These are phyloP conservation scores for Skeletonema tropicum DNA, from an alignment of 108 stramenopile genomes.

Conservation along the genomic window DNA sequence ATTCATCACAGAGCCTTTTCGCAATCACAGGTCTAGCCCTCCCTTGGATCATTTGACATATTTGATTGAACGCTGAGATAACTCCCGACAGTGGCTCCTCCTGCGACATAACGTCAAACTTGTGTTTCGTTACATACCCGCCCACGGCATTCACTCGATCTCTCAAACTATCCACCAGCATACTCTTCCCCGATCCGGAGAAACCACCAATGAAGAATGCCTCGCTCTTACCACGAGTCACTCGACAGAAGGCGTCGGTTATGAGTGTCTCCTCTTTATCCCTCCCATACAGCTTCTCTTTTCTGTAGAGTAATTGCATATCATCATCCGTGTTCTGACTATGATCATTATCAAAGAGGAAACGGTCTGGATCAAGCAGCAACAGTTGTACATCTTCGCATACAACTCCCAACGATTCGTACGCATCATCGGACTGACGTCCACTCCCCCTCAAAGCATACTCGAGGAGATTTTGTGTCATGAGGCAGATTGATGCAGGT, in stretches of 20 bases:
- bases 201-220: conserved; percentile 32
- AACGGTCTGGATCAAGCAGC: conserved; percentile 9
- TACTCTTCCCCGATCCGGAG: conserved; percentile 33
- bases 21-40: conserved; percentile 7
- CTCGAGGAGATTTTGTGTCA: conserved; percentile 9
- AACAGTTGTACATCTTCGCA: neutral
- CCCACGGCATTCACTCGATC: conserved; percentile 18
- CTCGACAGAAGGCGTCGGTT: conserved; percentile 34
- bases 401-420: neutral
- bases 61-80: conserved; percentile 29
- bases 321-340: neutral
- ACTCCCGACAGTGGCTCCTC: conserved; percentile 26
- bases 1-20: conserved; percentile 6
- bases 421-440: conserved; percentile 4
- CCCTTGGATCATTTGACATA: conserved; percentile 20
- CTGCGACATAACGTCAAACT: conserved; percentile 27
- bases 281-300: conserved; percentile 27
- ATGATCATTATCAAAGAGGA: neutral
- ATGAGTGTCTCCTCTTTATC: conserved; percentile 17
- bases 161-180: conserved; percentile 18
- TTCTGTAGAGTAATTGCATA: neutral
- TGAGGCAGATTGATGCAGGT: conserved; percentile 7
- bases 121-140: conserved; percentile 21
- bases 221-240: conserved; percentile 25
- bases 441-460: neutral